phyloP scores from a whole-genome alignment of 306 rosid species.

The Prunus armeniaca region DNA sequence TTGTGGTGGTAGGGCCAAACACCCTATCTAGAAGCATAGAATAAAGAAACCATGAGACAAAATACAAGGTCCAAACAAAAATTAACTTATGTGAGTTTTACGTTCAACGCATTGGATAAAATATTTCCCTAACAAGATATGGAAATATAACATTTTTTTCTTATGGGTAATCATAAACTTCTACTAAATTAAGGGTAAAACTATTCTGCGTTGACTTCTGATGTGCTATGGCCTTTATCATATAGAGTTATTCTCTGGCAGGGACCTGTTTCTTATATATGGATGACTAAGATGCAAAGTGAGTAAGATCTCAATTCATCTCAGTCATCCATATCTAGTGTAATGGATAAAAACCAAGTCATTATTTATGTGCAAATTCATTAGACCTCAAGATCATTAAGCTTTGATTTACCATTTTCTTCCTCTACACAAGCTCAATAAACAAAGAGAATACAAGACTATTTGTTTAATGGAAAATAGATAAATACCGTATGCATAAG shows the following conservation, averaged over 20 bases:
- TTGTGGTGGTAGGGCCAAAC: constrained; percentile 97
- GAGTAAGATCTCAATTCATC: background rate
- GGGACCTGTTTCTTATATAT: background rate
- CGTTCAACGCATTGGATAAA: constrained; percentile 3
- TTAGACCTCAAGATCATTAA: constrained; percentile 24
- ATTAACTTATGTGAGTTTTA: background rate
- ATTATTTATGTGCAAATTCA: background rate
- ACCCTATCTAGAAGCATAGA: constrained; percentile 68
- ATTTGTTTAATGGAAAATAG: constrained; percentile 8
- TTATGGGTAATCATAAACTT: background rate
- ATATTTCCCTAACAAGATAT: background rate
- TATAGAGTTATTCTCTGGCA: background rate
- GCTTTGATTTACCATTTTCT: constrained; percentile 1
- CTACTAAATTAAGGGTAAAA: background rate
- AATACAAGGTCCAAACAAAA: background rate
- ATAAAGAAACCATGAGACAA: constrained; percentile 9
- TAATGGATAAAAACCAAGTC: background rate
- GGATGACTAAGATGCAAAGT: background rate
- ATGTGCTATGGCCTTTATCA: background rate
- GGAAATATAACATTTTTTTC: background rate
- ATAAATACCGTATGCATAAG: constrained; percentile 85
- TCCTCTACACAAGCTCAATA: background rate
- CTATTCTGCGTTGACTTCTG: background rate
- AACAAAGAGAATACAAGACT: background rate
- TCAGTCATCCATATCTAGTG: background rate